Evolutionary conservation across 1,139 yeast genomes (phyloP).

Genomic region (Tardiomyces digboiensis): DNA sequence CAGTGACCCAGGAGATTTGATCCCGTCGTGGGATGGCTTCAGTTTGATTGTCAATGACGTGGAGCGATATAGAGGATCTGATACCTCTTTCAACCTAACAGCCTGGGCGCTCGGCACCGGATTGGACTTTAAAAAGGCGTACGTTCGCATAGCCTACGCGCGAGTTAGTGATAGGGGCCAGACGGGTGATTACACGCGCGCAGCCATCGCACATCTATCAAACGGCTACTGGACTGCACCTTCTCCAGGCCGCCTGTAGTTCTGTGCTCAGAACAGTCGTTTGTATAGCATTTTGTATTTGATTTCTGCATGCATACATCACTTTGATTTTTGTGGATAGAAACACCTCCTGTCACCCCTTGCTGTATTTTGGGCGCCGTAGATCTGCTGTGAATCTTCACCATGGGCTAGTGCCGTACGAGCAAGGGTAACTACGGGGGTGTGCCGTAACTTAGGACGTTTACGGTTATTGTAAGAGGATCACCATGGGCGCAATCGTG

Average conservation of each 20-base stretch:
- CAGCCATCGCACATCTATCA: slow-evolving; percentile 8
- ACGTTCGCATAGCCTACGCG: not conserved
- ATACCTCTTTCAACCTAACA: slow-evolving; percentile 17
- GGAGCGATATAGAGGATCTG: slow-evolving; percentile 56
- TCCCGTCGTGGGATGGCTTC: slow-evolving; percentile 31
- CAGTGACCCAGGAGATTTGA: not conserved
- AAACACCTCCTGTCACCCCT: too few species aligned
- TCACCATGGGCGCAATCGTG: too few species aligned
- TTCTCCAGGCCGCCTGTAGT: not conserved
- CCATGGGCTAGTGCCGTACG: too few species aligned
- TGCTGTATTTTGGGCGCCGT: too few species aligned
- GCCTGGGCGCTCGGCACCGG: not conserved
- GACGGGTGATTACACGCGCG: slow-evolving; percentile 8
- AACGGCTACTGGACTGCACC: slow-evolving; percentile 4
- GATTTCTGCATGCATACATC: too few species aligned
- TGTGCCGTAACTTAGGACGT: too few species aligned
- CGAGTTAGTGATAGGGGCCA: not conserved
- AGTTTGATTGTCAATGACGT: slow-evolving; percentile 70
- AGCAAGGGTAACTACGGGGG: too few species aligned
- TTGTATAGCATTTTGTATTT: too few species aligned
- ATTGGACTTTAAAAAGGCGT: not conserved
- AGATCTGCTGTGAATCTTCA: too few species aligned
- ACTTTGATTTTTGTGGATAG: too few species aligned
- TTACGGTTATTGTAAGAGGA: too few species aligned
- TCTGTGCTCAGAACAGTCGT: too few species aligned